A percentile compares a stretch with the other conserved stretches of the same genome.
These are phyloP conservation scores for Linderniella brevidens DNA, from an alignment of 257 asterid species.

Conservation along the genomic window DNA sequence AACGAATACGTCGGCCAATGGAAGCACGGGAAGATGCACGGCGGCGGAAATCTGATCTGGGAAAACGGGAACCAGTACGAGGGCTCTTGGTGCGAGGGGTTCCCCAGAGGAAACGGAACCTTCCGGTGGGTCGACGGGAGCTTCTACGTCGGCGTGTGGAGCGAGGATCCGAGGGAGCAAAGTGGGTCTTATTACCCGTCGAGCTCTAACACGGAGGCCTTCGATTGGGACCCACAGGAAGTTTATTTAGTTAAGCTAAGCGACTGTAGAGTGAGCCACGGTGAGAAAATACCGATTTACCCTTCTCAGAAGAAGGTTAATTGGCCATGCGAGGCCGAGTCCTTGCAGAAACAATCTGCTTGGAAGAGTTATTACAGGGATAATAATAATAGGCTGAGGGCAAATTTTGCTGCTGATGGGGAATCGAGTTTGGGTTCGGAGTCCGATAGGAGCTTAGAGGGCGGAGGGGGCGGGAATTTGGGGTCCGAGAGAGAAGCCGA, in stretches of 20 bases:
- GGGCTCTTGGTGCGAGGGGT: slow-evolving; percentile 70
- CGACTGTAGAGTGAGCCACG: slow-evolving; percentile 26
- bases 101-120: slow-evolving; percentile 69
- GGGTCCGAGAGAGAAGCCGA: slow-evolving; percentile 24
- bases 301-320: slow-evolving; percentile 47
- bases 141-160: slow-evolving; percentile 76
- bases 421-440: slow-evolving; percentile 36
- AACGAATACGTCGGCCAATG: slow-evolving; percentile 62
- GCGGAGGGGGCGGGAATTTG: slow-evolving; percentile 17
- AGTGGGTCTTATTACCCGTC: slow-evolving; percentile 69
- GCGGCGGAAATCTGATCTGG: slow-evolving; percentile 64
- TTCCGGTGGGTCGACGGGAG: slow-evolving; percentile 68
- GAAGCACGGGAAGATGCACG: slow-evolving; percentile 63
- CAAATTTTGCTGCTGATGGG: slow-evolving; percentile 18
- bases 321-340: slow-evolving; percentile 40
- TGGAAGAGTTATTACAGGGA: slow-evolving; percentile 14
- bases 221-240: slow-evolving; percentile 68
- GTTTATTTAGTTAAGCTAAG: slow-evolving; percentile 25
- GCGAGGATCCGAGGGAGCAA: slow-evolving; percentile 44
- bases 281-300: slow-evolving; percentile 39
- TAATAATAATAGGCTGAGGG: slow-evolving; percentile 10
- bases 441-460: slow-evolving; percentile 37
- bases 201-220: slow-evolving; percentile 16
- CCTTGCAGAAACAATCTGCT: slow-evolving; percentile 18
- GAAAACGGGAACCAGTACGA: slow-evolving; percentile 55